Conservation (phyloP, 1,139 yeast genomes). For the Kodamaea sp. region DNA sequence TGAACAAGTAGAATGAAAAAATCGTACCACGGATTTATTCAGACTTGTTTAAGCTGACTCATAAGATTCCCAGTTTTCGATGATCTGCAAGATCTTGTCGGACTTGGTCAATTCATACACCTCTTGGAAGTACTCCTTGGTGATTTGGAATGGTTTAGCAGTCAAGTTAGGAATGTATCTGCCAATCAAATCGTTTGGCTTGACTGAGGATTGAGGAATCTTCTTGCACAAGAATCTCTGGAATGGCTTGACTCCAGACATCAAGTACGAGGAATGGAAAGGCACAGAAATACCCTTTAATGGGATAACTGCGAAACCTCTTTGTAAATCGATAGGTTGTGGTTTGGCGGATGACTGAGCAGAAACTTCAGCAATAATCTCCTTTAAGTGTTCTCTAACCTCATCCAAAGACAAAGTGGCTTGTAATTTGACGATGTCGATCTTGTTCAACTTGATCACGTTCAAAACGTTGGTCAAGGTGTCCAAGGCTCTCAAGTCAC, state of each 20-base stretch:
- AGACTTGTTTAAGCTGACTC: conserved; percentile 42
- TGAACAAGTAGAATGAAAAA: conserved; percentile 3
- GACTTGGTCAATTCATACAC: conserved; percentile 90
- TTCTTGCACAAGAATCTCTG: conserved; percentile 95
- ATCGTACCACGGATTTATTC: conserved; percentile 14
- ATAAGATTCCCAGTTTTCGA: conserved; percentile 94
- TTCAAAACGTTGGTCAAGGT: conserved; percentile 91
- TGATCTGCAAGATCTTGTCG: conserved; percentile 82
- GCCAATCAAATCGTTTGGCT: conserved; percentile 89
- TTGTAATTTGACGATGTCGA: conserved; percentile 87
- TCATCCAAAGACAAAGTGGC: conserved; percentile 80
- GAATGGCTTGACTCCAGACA: conserved; percentile 99
- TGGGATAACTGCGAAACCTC: conserved; percentile 98
- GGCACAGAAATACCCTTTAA: conserved; percentile 98
- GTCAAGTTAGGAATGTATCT: conserved; percentile 98
- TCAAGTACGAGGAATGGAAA: conserved; percentile 96
- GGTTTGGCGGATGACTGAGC: conserved; percentile 81
- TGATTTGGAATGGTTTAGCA: conserved; percentile 93
- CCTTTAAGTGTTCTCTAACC: conserved; percentile 82
- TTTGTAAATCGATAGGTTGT: conserved; percentile 94
- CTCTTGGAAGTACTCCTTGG: conserved; percentile 95
- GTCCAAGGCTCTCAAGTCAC: conserved; percentile 94
- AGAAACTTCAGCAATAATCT: conserved; percentile 84
- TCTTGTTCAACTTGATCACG: conserved; percentile 88
- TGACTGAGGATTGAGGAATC: conserved; percentile 91